Evolutionary conservation across 371 early-diverging fungal species (phyloP), one percentile per base, ranked within the genome.

Genomic region (Actinomortierella wolfii): DNA sequence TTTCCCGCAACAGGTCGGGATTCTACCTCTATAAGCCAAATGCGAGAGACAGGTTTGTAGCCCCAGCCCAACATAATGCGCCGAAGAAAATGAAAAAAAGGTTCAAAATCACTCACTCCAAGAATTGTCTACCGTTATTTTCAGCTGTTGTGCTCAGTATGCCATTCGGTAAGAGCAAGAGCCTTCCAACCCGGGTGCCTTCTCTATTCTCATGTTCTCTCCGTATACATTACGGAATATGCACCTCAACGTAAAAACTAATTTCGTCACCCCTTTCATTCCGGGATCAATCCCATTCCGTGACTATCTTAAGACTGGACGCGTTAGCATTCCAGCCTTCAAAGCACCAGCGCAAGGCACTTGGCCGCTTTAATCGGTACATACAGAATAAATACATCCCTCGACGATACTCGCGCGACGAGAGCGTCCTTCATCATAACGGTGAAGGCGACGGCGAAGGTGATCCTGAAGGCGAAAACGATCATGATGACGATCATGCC

Each of bases 281-380:
- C n/a, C n/a, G n/a, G n/a, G n/a, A n/a, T n/a, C n/a, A n/a, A n/a
- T n/a, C n/a, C n/a, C n/a, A n/a, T n/a, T n/a, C n/a, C n/a, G n/a
- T n/a, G n/a, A n/a, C n/a, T n/a, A n/a, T n/a, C n/a, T n/a, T n/a
- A n/a, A 87, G 89, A 54, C 57, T 88, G 29, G 70, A 86, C 57
- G 68, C 81, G 8, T 65, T 48, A 6, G 58, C 76, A 44, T 89
- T 86, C 54, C 61, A 64, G 29, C 56, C 76, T 13, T 76, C 82
- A 17, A 91, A 92, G 68, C 81, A 87, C 8, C 92, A 92, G 61
- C 80, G 87, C 47, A 87, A 90, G 54, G 76, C 87, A 5, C 54
- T 91, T 0, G 78, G 78, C 54, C 87, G 85, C 60, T 67, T 86
- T 29, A 81, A 83, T 57, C 81, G 83, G 21, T 87, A 66, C 59